These are phyloP conservation scores for Tetratostichococcus sp. DNA, from an alignment of 139 green algal genomes.

Conservation along the genomic window DNA sequence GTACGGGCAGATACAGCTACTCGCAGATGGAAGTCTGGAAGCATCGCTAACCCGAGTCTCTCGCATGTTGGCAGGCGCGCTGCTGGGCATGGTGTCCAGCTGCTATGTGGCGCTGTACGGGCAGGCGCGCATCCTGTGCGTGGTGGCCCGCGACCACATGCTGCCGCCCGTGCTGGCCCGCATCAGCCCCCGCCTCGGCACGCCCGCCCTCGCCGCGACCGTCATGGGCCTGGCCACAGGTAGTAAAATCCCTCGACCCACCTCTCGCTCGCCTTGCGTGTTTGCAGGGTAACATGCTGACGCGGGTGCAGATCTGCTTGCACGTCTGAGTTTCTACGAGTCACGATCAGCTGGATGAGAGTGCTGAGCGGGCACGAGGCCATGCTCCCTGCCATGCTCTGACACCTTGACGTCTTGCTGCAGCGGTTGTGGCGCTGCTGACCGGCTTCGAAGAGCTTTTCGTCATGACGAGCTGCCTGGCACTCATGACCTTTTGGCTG, in stretches of 20 bases:
- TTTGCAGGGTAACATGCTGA: too few relatives aligned
- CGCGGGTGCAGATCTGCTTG: too few relatives aligned
- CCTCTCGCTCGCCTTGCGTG: too few relatives aligned
- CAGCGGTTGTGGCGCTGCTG: slow-evolving; percentile 3
- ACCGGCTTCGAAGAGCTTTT: slow-evolving; percentile 5
- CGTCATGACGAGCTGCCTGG: background rate
- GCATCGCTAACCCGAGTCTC: too few relatives aligned
- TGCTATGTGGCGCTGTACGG: slow-evolving; percentile 57
- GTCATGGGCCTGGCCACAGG: slow-evolving; percentile 1
- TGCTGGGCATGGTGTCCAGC: slow-evolving; percentile 56
- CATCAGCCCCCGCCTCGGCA: slow-evolving; percentile 2
- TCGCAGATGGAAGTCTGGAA: too few relatives aligned
- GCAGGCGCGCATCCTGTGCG: slow-evolving; percentile 62
- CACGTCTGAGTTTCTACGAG: too few relatives aligned
- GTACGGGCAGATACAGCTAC: slow-evolving; percentile 49
- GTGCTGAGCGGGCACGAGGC: too few relatives aligned
- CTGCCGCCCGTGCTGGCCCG: slow-evolving; percentile 44
- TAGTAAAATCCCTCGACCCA: too few relatives aligned
- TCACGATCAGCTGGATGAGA: too few relatives aligned
- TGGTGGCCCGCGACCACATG: slow-evolving; percentile 59
- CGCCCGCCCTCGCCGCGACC: background rate
- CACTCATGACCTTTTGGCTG: slow-evolving; percentile 1
- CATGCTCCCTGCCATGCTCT: background rate
- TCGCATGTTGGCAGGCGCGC: slow-evolving; percentile 35
- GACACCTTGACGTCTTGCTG: too few relatives aligned